Percentiles rank a stretch among this genome's conserved stretches.
Conservation (phyloP, 2,329 filamentous ascomycete species). For the Neofusicoccum ribis region DNA sequence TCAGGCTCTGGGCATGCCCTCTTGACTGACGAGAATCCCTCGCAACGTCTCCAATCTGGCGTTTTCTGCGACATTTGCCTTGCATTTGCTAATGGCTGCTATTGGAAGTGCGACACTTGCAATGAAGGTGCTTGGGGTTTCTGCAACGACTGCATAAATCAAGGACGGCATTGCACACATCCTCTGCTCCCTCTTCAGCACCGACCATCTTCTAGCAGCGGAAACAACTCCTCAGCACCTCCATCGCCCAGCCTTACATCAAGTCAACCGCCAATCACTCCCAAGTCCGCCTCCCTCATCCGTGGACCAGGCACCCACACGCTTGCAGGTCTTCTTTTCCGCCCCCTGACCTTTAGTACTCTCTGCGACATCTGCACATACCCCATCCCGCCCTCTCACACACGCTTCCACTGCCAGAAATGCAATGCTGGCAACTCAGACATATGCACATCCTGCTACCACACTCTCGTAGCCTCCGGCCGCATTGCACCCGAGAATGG, state of each 20-base stretch:
- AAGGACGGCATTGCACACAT: conserved; percentile 79
- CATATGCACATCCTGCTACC: conserved; percentile 78
- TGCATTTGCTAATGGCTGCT: conserved; percentile 75
- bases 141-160: conserved; percentile 83
- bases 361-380: conserved; percentile 77
- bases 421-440: conserved; percentile 86
- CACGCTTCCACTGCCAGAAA: conserved; percentile 76
- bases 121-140: conserved; percentile 96
- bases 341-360: conserved; percentile 69
- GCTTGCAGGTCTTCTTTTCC: conserved; percentile 51
- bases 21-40: conserved; percentile 60
- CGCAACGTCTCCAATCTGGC: conserved; percentile 69
- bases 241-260: conserved; percentile 34
- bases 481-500: conserved; percentile 76
- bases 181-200: conserved; percentile 75
- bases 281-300: conserved; percentile 36
- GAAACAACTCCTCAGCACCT: conserved; percentile 23
- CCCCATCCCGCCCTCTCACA: conserved; percentile 67
- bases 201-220: conserved; percentile 31
- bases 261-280: conserved; percentile 27
- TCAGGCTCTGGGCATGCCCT: conserved; percentile 24
- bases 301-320: conserved; percentile 34
- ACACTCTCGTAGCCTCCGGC: conserved; percentile 61
- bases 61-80: conserved; percentile 81
- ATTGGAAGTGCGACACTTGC: conserved; percentile 84